Conservation (phyloP, 202 grass and related monocot genomes). For the Digitaria exilis region DNA sequence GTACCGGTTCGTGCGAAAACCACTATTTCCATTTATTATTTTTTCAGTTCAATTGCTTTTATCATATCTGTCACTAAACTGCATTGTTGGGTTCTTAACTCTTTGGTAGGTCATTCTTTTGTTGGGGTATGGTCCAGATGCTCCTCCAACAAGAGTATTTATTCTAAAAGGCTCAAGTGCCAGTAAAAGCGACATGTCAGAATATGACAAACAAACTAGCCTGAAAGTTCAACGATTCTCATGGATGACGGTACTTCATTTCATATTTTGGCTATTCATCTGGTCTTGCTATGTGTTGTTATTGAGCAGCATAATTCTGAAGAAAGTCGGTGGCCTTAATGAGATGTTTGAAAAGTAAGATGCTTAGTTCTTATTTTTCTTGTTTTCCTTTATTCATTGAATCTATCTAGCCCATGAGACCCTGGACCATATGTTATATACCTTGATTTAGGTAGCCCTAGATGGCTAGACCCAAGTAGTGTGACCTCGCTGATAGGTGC, state of each 20-base stretch:
- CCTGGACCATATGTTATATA: no score
- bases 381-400: background rate
- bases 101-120: conserved; percentile 77
- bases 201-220: conserved; percentile 31
- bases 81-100: conserved; percentile 15
- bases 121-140: conserved; percentile 82
- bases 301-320: conserved; percentile 72
- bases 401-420: background rate
- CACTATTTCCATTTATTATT: conserved; percentile 19
- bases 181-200: conserved; percentile 19
- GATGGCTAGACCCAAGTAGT: no score
- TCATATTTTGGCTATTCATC: conserved; percentile 66
- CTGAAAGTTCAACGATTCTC: conserved; percentile 50
- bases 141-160: conserved; percentile 66
- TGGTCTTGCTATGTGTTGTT: conserved; percentile 77
- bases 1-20: conserved; percentile 64
- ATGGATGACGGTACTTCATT: conserved; percentile 57
- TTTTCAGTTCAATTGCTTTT: background rate
- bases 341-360: conserved; percentile 97
- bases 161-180: conserved; percentile 41
- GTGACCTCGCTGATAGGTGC: no score
- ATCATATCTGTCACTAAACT: conserved; percentile 26
- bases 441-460: no score
- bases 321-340: conserved; percentile 57
- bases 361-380: background rate